These are phyloP conservation scores for Aspergillus panamensis DNA, from an alignment of 495 filamentous ascomycete genomes.

Conservation along the genomic window DNA sequence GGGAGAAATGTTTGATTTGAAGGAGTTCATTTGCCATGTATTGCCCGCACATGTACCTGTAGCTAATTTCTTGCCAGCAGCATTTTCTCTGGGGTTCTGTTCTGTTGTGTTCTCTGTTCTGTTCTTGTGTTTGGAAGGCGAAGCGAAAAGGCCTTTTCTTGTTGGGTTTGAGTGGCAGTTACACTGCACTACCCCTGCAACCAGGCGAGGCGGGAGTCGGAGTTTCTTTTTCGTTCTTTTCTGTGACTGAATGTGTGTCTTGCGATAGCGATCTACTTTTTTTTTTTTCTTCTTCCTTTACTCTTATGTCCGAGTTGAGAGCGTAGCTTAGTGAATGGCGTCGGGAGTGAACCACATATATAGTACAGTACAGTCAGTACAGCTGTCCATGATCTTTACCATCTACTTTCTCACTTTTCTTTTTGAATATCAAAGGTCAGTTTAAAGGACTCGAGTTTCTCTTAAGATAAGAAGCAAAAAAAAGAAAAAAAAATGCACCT, in stretches of 20 bases:
- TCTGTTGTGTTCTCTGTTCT: no score
- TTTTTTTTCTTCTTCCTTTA: neutral
- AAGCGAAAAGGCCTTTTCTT: neutral
- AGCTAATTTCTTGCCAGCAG: neutral
- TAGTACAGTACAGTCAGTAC: neutral
- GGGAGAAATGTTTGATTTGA: slow-evolving; percentile 3
- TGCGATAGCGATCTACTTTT: neutral
- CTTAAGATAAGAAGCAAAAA: no score
- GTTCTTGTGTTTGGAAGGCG: neutral
- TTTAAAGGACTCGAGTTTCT: no score
- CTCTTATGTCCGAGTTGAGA: neutral
- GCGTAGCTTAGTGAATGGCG: neutral
- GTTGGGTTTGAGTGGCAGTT: neutral
- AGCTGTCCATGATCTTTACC: neutral
- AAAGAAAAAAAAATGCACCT: neutral
- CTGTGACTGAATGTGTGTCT: neutral
- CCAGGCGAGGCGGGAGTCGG: neutral
- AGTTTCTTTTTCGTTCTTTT: neutral
- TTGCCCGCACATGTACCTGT: slow-evolving; percentile 6
- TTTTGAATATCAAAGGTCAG: no score
- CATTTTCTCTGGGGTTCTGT: slow-evolving; percentile 2
- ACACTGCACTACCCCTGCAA: neutral
- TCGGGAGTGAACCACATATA: neutral
- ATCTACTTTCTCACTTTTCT: neutral
- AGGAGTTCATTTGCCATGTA: slow-evolving; percentile 3